Evolutionary conservation across 1,284 basidiomycete genomes (phyloP).

Genomic region (Sporisorium graminicola): DNA sequence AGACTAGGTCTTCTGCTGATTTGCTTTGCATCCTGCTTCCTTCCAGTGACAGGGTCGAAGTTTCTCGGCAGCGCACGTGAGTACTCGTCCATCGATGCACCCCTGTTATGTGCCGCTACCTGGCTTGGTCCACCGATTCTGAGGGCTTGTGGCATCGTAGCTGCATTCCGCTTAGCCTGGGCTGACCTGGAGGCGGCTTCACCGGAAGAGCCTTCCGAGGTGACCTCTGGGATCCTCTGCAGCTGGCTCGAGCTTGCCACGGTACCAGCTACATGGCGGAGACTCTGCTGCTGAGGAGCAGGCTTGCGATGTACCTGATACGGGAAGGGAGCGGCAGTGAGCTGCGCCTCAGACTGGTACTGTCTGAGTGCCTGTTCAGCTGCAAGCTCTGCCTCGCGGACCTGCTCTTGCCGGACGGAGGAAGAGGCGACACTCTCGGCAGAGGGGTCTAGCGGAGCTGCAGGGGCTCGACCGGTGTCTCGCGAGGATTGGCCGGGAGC

Average conservation of each 20-base stretch:
- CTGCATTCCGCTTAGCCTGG: neutral
- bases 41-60: constrained; percentile 44
- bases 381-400: constrained; percentile 23
- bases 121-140: constrained; percentile 7
- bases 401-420: constrained; percentile 19
- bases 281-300: constrained; percentile 7
- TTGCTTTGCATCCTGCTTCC: constrained; percentile 10
- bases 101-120: constrained; percentile 2
- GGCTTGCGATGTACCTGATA: constrained; percentile 25
- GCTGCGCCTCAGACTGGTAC: constrained; percentile 32
- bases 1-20: constrained; percentile 28
- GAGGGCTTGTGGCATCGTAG: constrained; percentile 14
- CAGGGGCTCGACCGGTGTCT: neutral
- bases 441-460: neutral
- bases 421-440: constrained; percentile 13
- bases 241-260: constrained; percentile 13
- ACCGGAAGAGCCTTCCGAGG: constrained; percentile 23
- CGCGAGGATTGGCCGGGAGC: neutral
- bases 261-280: constrained; percentile 13
- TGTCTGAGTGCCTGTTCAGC: constrained; percentile 23
- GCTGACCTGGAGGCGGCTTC: constrained; percentile 9
- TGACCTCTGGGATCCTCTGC: constrained; percentile 30
- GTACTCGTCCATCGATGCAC: constrained; percentile 24
- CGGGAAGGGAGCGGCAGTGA: constrained; percentile 7
- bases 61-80: constrained; percentile 37